Evolutionary conservation across 1,284 basidiomycete genomes (phyloP).

Genomic region (Gomphus sp.): DNA sequence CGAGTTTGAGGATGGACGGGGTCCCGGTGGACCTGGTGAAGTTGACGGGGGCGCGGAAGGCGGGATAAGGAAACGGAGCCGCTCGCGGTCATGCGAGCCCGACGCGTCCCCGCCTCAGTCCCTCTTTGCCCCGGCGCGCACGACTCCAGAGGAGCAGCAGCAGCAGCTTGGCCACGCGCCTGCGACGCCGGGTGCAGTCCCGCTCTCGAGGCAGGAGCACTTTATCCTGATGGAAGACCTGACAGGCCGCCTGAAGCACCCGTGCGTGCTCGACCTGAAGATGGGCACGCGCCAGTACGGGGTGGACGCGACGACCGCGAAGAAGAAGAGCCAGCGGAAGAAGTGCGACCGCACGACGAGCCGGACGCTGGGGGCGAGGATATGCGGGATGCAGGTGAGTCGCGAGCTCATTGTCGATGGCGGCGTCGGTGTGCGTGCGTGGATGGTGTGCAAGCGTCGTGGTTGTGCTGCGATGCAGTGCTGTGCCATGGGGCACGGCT

Average conservation of each 20-base stretch:
- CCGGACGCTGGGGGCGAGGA: constrained; percentile 80
- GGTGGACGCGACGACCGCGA: constrained; percentile 84
- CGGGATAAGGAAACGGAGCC: constrained; percentile 40
- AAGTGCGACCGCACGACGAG: constrained; percentile 97
- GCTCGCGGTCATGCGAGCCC: constrained; percentile 43
- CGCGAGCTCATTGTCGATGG: constrained; percentile 3
- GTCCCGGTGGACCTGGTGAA: background rate
- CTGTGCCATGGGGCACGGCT: no score
- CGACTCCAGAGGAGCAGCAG: constrained; percentile 6
- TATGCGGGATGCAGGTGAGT: constrained; percentile 98
- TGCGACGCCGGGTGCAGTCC: constrained; percentile 13
- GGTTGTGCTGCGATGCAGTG: no score
- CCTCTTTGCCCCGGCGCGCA: constrained; percentile 24
- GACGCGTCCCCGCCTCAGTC: constrained; percentile 15
- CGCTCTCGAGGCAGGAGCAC: constrained; percentile 81
- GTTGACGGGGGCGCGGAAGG: background rate
- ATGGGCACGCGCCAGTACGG: constrained; percentile 99
- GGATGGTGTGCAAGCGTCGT: constrained; percentile 5
- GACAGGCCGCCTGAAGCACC: constrained; percentile 87
- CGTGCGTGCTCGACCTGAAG: constrained; percentile 97
- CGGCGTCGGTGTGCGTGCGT: background rate
- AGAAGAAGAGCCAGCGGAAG: constrained; percentile 97
- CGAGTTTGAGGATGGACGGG: background rate
- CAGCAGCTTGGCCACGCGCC: background rate
- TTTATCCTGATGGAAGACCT: constrained; percentile 99